These are phyloP conservation scores for Cairneyella variabilis DNA, from an alignment of 495 filamentous ascomycete species.

Conservation along the genomic window DNA sequence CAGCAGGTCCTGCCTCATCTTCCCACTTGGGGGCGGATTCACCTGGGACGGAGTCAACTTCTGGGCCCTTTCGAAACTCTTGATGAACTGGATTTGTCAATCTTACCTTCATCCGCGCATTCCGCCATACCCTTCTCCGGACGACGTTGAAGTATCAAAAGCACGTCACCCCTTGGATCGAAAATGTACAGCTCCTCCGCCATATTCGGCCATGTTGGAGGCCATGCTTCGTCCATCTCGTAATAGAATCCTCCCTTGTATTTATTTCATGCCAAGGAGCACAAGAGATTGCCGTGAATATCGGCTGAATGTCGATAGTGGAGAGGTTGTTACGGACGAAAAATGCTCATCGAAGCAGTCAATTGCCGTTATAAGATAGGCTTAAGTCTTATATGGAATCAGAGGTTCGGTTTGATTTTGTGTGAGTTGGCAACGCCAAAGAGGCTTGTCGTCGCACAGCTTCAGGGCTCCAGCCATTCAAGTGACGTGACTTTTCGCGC, in stretches of 20 bases:
- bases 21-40: no score
- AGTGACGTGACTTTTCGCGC: not conserved
- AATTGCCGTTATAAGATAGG: no score
- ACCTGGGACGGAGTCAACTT: not conserved
- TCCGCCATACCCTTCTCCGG: not conserved
- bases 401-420: no score
- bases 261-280: no score
- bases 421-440: no score
- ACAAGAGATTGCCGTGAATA: no score
- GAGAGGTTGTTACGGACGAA: no score
- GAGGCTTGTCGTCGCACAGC: not conserved
- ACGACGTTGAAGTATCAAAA: not conserved
- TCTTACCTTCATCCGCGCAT: not conserved
- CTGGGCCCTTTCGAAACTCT: not conserved
- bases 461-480: conserved; percentile 1
- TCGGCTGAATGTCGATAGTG: no score
- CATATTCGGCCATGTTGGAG: not conserved
- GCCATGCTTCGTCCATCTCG: not conserved
- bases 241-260: not conserved
- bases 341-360: no score
- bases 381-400: no score
- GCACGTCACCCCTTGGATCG: not conserved
- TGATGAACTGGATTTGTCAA: no score
- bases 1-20: no score
- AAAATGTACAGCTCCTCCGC: not conserved